Conservation (phyloP, 2,329 filamentous ascomycete genomes). For the Sclerotinia borealis region DNA sequence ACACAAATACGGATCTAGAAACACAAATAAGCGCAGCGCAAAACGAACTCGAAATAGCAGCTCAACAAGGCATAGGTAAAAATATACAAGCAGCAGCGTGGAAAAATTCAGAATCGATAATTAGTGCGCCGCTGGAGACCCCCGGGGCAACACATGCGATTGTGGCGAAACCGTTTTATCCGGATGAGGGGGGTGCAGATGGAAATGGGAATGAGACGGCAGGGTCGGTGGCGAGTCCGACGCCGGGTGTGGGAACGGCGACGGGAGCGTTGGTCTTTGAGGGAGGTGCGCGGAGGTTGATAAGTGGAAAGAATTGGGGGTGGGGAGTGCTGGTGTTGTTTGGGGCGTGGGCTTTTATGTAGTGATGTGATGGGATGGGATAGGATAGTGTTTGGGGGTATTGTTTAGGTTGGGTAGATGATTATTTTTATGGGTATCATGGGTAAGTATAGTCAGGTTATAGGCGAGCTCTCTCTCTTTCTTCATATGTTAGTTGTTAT, state of each 20-base stretch:
- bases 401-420: too few relatives aligned
- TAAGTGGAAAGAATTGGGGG: too few relatives aligned
- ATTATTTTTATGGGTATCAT: too few relatives aligned
- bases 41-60: neutral
- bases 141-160: neutral
- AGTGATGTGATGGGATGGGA: neutral
- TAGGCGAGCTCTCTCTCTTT: too few relatives aligned
- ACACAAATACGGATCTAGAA: neutral
- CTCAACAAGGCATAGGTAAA: neutral
- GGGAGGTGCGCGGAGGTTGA: neutral
- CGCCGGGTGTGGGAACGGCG: neutral
- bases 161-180: neutral
- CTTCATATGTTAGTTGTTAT: too few relatives aligned
- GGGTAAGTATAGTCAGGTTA: too few relatives aligned
- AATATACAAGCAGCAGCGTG: neutral
- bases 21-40: neutral
- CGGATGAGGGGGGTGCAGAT: neutral
- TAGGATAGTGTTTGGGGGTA: too few relatives aligned
- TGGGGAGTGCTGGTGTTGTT: neutral
- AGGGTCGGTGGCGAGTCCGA: neutral
- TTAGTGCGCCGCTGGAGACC: neutral
- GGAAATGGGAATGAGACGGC: neutral
- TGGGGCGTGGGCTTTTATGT: neutral
- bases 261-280: neutral
- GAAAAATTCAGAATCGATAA: neutral